Conservation (phyloP, 192 early-diverging fungal genomes). For the Coemansia sp. region DNA sequence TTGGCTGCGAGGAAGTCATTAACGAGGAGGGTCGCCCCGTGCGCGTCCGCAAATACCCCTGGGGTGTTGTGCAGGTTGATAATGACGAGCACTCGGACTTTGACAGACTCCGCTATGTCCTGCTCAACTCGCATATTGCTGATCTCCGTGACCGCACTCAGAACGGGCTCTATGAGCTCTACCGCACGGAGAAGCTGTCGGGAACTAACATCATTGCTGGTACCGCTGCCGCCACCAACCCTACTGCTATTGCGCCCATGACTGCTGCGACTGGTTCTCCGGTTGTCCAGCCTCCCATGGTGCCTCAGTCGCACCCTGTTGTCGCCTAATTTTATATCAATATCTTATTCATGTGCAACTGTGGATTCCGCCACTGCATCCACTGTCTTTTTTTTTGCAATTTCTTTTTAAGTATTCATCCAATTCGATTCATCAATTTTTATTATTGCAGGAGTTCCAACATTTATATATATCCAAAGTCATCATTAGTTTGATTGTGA, state of each 20-base stretch:
- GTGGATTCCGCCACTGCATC: neutral
- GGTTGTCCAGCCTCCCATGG: slow-evolving; percentile 1
- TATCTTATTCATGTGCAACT: neutral
- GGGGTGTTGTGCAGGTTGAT: slow-evolving; percentile 97
- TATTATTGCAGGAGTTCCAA: neutral
- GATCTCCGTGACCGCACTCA: slow-evolving; percentile 98
- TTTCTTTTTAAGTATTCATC: neutral
- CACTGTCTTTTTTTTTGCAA: neutral
- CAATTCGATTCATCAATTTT: neutral
- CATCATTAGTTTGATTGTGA: too few relatives aligned
- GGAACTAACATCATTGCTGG: slow-evolving; percentile 12
- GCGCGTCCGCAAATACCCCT: slow-evolving; percentile 92
- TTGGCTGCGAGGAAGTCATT: slow-evolving; percentile 91
- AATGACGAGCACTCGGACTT: slow-evolving; percentile 98
- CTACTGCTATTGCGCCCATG: neutral
- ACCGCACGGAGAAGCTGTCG: slow-evolving; percentile 90
- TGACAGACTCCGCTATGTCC: slow-evolving; percentile 87
- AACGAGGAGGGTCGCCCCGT: slow-evolving; percentile 85
- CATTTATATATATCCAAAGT: too few relatives aligned
- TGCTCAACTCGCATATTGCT: slow-evolving; percentile 96
- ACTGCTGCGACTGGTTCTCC: neutral
- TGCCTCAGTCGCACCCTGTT: slow-evolving; percentile 6
- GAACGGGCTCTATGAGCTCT: slow-evolving; percentile 92
- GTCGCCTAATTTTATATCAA: neutral
- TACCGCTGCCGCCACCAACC: slow-evolving; percentile 8